These are phyloP conservation scores for Aspergillus mulundensis DNA, from an alignment of 495 filamentous ascomycete genomes.

Conservation along the genomic window DNA sequence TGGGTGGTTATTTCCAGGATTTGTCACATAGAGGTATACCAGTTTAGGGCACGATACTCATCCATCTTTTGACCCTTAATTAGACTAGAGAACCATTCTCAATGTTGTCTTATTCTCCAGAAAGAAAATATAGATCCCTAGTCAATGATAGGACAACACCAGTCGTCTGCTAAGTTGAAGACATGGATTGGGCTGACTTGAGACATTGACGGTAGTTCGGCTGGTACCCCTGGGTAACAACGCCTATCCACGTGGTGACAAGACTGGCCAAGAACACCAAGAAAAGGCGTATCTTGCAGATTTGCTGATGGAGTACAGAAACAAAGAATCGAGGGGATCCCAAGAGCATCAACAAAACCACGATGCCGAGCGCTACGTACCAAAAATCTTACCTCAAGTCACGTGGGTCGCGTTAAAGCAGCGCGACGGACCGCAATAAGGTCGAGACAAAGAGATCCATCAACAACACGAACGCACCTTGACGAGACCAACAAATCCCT, in stretches of 20 bases:
- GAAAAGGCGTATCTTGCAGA: no score
- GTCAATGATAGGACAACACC: no score
- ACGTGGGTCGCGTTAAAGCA: neutral
- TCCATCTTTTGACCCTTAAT: neutral
- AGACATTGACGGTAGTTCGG: no score
- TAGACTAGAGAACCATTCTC: neutral
- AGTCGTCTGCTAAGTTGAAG: no score
- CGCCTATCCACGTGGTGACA: no score
- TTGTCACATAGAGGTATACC: slow-evolving; percentile 9
- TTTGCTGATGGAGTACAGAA: no score
- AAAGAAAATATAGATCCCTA: no score
- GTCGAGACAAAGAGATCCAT: neutral
- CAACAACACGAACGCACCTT: neutral
- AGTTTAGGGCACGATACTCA: neutral
- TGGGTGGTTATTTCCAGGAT: neutral
- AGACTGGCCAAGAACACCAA: no score
- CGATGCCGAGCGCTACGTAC: neutral
- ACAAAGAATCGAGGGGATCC: no score
- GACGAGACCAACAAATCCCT: neutral
- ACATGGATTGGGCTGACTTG: no score
- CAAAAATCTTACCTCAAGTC: neutral
- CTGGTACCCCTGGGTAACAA: no score
- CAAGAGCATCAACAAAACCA: no score
- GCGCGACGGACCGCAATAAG: neutral
- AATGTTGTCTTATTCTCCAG: neutral